Conservation (phyloP, 306 rosid genomes). For the Rosa rugosa region DNA sequence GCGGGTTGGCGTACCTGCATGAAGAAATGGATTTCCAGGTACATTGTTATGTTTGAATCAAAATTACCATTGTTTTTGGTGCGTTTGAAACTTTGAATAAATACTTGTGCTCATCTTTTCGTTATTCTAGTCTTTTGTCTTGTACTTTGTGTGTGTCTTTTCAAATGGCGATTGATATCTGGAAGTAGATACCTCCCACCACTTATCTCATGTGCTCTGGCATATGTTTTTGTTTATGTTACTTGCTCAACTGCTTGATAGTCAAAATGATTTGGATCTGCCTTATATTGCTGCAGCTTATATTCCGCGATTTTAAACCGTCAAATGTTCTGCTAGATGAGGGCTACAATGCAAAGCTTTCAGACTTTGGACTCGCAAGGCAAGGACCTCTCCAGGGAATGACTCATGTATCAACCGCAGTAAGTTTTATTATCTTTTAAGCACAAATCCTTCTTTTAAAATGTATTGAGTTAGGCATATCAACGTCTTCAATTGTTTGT, state of each 20-base stretch:
- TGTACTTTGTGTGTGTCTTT: background rate
- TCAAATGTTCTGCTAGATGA: slow-evolving; percentile 86
- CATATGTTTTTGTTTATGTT: slow-evolving; percentile 4
- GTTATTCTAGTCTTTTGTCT: background rate
- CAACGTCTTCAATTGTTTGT: background rate
- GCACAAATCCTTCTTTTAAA: background rate
- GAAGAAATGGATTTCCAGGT: slow-evolving; percentile 99
- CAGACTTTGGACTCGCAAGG: slow-evolving; percentile 98
- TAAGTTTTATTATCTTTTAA: slow-evolving; percentile 36
- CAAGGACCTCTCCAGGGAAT: slow-evolving; percentile 90
- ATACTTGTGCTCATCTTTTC: background rate
- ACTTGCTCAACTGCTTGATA: background rate
- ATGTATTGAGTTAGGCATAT: background rate
- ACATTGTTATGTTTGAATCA: background rate
- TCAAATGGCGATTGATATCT: background rate
- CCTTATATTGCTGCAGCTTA: slow-evolving; percentile 63
- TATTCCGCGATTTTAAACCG: slow-evolving; percentile 92
- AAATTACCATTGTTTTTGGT: background rate
- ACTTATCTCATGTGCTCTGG: background rate
- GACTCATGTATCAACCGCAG: slow-evolving; percentile 85
- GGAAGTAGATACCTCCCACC: background rate
- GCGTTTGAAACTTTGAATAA: background rate
- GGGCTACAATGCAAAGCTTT: slow-evolving; percentile 92
- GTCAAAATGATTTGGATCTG: slow-evolving; percentile 33
- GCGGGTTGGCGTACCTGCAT: slow-evolving; percentile 90